A percentile compares a stretch with the other conserved stretches of the same genome.
Conservation (phyloP, 2,329 filamentous ascomycete species). For the Periconia sp. region DNA sequence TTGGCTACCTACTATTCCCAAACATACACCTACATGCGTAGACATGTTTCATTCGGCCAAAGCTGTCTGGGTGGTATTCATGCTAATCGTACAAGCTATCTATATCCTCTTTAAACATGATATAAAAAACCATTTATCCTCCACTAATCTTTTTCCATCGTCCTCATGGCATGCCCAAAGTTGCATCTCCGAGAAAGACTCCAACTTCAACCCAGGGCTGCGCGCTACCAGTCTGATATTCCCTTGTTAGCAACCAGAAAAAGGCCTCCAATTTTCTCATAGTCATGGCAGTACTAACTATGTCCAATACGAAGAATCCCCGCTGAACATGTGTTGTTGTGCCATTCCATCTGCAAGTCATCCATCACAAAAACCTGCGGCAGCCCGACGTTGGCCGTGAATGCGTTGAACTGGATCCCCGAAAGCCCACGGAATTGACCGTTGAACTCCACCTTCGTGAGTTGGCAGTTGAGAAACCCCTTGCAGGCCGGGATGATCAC, state of each 20-base stretch:
- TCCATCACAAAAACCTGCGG: slow-evolving; percentile 52
- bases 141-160: neutral
- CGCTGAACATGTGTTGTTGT: slow-evolving; percentile 53
- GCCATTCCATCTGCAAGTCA: slow-evolving; percentile 52
- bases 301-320: slow-evolving; percentile 40
- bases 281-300: slow-evolving; percentile 18
- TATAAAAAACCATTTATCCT: neutral
- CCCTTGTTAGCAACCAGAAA: slow-evolving; percentile 4
- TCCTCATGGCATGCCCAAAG: neutral
- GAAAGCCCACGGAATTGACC: slow-evolving; percentile 44
- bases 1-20: neutral
- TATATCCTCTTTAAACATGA: neutral
- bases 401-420: slow-evolving; percentile 53
- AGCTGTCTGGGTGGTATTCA: neutral
- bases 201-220: neutral
- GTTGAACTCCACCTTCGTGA: slow-evolving; percentile 48
- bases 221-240: neutral
- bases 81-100: neutral
- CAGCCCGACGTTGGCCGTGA: slow-evolving; percentile 40
- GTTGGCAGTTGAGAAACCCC: slow-evolving; percentile 43
- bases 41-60: neutral
- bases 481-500: slow-evolving; percentile 48
- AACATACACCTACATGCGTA: neutral
- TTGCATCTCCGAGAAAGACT: neutral
- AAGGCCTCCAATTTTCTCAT: neutral